Percentiles rank a stretch among this genome's conserved stretches.
Conservation (phyloP, 257 asterid genomes). For the Rubia yunnanensis region DNA sequence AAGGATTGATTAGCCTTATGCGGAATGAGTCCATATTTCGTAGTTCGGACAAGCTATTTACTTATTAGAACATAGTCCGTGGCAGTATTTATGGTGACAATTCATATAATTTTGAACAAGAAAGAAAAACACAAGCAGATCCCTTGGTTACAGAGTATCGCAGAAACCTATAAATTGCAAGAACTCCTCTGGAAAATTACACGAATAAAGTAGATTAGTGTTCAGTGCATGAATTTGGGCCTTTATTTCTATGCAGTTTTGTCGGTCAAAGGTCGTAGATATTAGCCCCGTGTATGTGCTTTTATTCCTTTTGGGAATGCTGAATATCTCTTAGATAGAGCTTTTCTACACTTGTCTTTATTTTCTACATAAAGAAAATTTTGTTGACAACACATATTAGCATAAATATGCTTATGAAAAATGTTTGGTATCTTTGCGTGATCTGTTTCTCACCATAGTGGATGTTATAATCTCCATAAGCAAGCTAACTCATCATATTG, state of each 20-base stretch:
- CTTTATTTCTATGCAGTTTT: neutral
- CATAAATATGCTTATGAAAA: neutral
- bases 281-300: neutral
- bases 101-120: neutral
- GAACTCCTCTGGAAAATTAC: neutral
- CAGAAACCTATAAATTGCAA: neutral
- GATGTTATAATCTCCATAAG: neutral
- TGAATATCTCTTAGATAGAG: neutral
- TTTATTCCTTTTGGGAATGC: neutral
- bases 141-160: neutral
- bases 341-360: neutral
- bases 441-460: neutral
- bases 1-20: neutral
- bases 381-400: neutral
- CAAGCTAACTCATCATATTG: neutral
- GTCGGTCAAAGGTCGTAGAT: neutral
- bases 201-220: neutral
- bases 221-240: neutral
- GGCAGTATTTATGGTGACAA: neutral
- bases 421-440: neutral
- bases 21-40: neutral
- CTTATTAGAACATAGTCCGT: neutral
- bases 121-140: neutral
- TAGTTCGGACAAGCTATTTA: neutral
- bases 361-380: neutral